phyloP scores from a whole-genome alignment of 73 alveolate species.

The Paramecium sexaurelia region DNA sequence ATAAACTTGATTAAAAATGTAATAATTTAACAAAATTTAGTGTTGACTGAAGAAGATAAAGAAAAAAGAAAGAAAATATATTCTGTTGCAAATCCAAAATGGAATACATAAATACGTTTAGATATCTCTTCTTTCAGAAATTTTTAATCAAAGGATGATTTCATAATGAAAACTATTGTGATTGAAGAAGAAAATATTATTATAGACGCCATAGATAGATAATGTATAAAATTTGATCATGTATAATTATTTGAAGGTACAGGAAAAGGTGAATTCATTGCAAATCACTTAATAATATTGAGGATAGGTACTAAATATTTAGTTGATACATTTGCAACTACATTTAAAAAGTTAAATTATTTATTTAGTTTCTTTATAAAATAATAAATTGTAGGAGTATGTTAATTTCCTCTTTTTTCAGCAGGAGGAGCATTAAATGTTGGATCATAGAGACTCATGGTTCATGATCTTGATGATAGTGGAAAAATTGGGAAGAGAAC shows the following conservation, averaged over 20 bases:
- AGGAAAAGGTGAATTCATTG: slow-evolving; percentile 15
- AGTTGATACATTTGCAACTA: neutral
- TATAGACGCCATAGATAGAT: neutral
- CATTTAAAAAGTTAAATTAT: neutral
- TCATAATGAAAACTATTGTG: neutral
- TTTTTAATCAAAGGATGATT: neutral
- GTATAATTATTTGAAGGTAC: slow-evolving; percentile 11
- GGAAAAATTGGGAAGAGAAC: slow-evolving; percentile 19
- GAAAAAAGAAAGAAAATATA: slow-evolving; percentile 15
- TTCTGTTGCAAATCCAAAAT: slow-evolving; percentile 23
- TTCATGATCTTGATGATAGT: slow-evolving; percentile 16
- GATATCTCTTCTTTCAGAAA: neutral
- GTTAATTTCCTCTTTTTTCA: neutral
- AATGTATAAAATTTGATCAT: neutral
- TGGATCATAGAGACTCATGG: neutral
- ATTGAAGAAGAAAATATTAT: neutral
- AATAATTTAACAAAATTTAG: neutral
- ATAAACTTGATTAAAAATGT: slow-evolving; percentile 18
- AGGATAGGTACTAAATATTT: slow-evolving; percentile 35
- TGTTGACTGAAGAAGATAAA: slow-evolving; percentile 14
- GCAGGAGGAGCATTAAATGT: neutral
- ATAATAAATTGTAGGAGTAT: neutral
- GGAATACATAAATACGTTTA: slow-evolving; percentile 19
- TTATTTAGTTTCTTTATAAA: neutral
- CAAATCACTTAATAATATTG: slow-evolving; percentile 22